phyloP scores from a whole-genome alignment of 768 basidiomycete genomes.

The Naganishia antarctica region DNA sequence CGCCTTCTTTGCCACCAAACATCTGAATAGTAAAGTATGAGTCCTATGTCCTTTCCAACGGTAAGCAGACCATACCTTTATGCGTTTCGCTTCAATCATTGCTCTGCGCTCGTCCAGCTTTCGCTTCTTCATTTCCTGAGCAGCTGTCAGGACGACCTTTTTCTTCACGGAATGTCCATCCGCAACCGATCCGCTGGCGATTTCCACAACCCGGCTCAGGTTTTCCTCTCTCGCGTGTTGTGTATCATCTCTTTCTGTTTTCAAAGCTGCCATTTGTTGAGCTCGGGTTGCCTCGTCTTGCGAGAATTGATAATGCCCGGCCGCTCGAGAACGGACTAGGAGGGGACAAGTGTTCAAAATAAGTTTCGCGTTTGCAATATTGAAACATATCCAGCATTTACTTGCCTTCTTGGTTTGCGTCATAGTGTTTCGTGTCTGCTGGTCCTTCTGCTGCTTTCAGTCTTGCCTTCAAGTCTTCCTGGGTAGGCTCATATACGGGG shows the following conservation, averaged over 20 bases:
- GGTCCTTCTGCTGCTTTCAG: slow-evolving; percentile 63
- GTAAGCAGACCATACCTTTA: slow-evolving; percentile 30
- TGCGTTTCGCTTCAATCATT: slow-evolving; percentile 41
- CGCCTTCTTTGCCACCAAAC: slow-evolving; percentile 38
- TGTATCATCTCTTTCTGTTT: slow-evolving; percentile 65
- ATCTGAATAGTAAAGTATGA: slow-evolving; percentile 15
- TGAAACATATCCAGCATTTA: background rate
- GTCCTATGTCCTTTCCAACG: background rate
- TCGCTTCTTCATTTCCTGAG: slow-evolving; percentile 36
- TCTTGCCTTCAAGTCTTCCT: slow-evolving; percentile 54
- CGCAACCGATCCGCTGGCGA: slow-evolving; percentile 71
- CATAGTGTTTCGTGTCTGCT: slow-evolving; percentile 75
- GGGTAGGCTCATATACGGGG: slow-evolving; percentile 79
- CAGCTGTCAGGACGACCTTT: slow-evolving; percentile 30
- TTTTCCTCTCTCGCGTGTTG: slow-evolving; percentile 55
- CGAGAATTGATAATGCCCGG: slow-evolving; percentile 88
- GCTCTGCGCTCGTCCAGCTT: slow-evolving; percentile 43
- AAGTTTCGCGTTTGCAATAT: background rate
- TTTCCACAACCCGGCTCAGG: slow-evolving; percentile 47
- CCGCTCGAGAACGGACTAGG: slow-evolving; percentile 72
- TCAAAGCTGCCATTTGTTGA: slow-evolving; percentile 78
- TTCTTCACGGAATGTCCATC: slow-evolving; percentile 47
- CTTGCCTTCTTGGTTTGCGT: slow-evolving; percentile 63
- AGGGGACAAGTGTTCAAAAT: background rate
- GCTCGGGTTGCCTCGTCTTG: slow-evolving; percentile 71